These are phyloP conservation scores for Calonectria fujianensis DNA, from an alignment of 2,329 filamentous ascomycete genomes.

Conservation along the genomic window DNA sequence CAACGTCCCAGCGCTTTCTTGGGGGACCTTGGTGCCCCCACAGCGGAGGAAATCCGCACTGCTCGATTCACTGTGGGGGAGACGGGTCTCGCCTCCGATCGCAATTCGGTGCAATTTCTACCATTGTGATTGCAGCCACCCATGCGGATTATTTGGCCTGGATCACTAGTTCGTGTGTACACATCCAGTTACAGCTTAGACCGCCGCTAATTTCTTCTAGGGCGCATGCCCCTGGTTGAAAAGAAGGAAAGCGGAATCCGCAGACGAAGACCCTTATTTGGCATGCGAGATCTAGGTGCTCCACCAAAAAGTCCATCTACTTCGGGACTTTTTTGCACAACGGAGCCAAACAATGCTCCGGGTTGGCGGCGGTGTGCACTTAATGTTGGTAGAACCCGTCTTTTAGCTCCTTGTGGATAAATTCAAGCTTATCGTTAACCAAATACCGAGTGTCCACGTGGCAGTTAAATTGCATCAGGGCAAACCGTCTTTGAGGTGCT, in stretches of 20 bases:
- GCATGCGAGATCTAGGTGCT: neutral
- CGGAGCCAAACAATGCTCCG: neutral
- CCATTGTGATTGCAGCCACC: slow-evolving; percentile 2
- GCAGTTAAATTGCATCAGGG: neutral
- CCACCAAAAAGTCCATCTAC: neutral
- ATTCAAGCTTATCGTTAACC: slow-evolving; percentile 9
- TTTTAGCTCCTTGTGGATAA: neutral
- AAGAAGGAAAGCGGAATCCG: neutral
- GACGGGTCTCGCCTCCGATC: neutral
- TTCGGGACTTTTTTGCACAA: neutral
- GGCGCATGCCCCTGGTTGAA: neutral
- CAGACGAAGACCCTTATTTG: neutral
- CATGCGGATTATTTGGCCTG: neutral
- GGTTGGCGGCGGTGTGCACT: neutral
- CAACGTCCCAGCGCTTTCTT: neutral
- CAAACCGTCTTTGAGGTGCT: neutral
- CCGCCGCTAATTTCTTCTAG: neutral
- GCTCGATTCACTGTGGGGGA: slow-evolving; percentile 15
- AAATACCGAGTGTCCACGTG: neutral
- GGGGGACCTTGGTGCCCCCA: neutral
- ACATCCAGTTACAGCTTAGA: neutral
- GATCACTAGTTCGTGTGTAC: neutral
- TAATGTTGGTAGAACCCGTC: neutral
- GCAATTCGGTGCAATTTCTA: slow-evolving; percentile 23
- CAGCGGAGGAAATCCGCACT: slow-evolving; percentile 34